Percentiles rank a stretch among this genome's conserved stretches.
phyloP scores from a whole-genome alignment of 2,329 filamentous ascomycete species.

The Xylaria sp. region DNA sequence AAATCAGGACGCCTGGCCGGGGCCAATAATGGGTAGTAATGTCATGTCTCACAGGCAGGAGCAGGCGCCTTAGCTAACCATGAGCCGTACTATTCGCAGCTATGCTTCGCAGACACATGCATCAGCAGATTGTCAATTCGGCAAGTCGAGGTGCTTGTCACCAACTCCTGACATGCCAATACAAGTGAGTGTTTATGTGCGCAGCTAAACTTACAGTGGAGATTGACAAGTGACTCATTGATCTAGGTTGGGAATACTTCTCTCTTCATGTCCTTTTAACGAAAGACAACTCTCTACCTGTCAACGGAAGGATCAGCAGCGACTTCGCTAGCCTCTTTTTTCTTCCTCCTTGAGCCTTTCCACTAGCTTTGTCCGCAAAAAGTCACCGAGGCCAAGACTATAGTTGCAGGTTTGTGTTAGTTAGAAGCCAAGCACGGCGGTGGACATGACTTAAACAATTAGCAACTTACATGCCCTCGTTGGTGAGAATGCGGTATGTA shows the following conservation, averaged over 20 bases:
- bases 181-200: not conserved
- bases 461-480: conserved; percentile 72
- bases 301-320: not conserved
- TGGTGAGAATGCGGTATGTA: conserved; percentile 72
- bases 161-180: not conserved
- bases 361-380: conserved; percentile 64
- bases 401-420: conserved; percentile 28
- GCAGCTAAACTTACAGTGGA: not conserved
- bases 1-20: not conserved
- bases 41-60: conserved; percentile 3
- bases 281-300: not conserved
- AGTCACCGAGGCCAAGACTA: conserved; percentile 66
- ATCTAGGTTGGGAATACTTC: not conserved
- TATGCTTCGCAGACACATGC: not conserved
- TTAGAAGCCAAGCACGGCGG: conserved; percentile 10
- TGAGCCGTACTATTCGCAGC: not conserved
- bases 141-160: not conserved
- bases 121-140: not conserved
- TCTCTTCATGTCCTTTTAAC: not conserved
- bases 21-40: not conserved
- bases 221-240: not conserved
- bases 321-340: conserved; percentile 45
- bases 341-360: conserved; percentile 65
- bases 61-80: not conserved
- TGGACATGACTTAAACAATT: not conserved